Percentiles rank a stretch among this genome's conserved stretches.
Evolutionary conservation across 2,329 filamentous ascomycete species (phyloP).

Genomic region (Ophiostoma ips): DNA sequence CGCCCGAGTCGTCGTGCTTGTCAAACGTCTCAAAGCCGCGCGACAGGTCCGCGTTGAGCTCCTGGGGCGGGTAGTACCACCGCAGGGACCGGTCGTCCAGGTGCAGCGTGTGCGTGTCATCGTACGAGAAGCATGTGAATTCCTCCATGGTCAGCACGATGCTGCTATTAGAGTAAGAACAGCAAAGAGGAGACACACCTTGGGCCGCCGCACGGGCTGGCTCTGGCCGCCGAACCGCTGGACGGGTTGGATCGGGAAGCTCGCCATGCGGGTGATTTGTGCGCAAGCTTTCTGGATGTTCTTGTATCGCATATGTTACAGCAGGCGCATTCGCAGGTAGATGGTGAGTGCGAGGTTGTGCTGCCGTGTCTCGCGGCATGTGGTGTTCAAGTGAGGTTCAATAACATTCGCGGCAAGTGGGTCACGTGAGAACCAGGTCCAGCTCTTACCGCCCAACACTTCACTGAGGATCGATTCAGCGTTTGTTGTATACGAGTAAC

Average conservation of each 20-base stretch:
- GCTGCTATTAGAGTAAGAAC: too few species aligned
- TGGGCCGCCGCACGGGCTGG: slow-evolving; percentile 61
- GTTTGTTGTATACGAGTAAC: too few species aligned
- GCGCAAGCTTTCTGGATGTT: neutral
- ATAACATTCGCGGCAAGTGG: too few species aligned
- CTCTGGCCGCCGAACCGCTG: slow-evolving; percentile 52
- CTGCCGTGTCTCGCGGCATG: neutral
- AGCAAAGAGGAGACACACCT: slow-evolving; percentile 30
- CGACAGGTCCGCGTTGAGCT: slow-evolving; percentile 58
- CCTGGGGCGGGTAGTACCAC: slow-evolving; percentile 70
- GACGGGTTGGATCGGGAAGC: slow-evolving; percentile 43
- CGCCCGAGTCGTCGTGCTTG: slow-evolving; percentile 64
- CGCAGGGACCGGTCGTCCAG: slow-evolving; percentile 66
- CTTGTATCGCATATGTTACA: too few species aligned
- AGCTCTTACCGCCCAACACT: too few species aligned
- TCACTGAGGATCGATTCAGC: too few species aligned
- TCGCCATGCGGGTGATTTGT: slow-evolving; percentile 3
- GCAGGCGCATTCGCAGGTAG: neutral
- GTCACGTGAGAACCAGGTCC: too few species aligned
- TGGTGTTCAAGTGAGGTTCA: neutral
- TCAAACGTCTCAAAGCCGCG: slow-evolving; percentile 70
- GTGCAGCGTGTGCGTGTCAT: slow-evolving; percentile 64
- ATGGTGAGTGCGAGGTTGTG: neutral
- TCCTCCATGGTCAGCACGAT: slow-evolving; percentile 39
- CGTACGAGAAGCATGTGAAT: slow-evolving; percentile 86